These are phyloP conservation scores for Metrosideros polymorpha DNA, from an alignment of 441 rosid species.

Conservation along the genomic window DNA sequence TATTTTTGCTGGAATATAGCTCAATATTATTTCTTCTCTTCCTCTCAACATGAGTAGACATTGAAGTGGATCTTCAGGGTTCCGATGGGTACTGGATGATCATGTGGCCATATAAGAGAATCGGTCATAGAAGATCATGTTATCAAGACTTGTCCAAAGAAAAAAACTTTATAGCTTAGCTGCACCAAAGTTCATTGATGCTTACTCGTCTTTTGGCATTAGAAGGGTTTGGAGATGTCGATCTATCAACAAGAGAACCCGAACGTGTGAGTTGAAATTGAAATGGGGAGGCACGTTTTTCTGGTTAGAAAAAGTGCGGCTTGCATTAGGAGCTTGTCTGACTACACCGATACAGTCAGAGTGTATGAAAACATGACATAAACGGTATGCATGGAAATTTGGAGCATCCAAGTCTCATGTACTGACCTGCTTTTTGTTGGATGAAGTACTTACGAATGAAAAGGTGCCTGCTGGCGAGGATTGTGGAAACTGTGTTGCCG, in stretches of 20 bases:
- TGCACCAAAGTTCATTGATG: neutral
- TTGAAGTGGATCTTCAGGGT: conserved; percentile 39
- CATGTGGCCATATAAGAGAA: neutral
- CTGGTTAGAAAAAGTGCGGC: conserved; percentile 13
- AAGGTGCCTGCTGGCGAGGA: conserved; percentile 19
- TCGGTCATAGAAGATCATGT: neutral
- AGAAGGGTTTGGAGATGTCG: conserved; percentile 30
- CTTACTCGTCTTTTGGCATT: conserved; percentile 25
- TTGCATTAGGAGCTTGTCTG: neutral
- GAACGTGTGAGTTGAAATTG: conserved; percentile 34
- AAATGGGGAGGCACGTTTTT: conserved; percentile 43
- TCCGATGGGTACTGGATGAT: conserved; percentile 30
- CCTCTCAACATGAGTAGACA: conserved; percentile 26
- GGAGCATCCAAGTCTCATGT: neutral
- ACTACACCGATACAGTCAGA: neutral
- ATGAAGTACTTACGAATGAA: conserved; percentile 21
- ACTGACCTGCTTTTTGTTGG: conserved; percentile 25
- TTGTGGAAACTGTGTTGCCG: conserved; percentile 20
- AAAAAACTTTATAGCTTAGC: neutral
- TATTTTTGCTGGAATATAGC: conserved; percentile 40
- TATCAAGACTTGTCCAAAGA: neutral
- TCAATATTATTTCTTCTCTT: conserved; percentile 26
- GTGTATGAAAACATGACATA: neutral
- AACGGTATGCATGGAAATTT: neutral
- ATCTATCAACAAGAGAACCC: conserved; percentile 31